Evolutionary conservation across 1,284 basidiomycete genomes (phyloP).

Genomic region (Inonotus obliquus): DNA sequence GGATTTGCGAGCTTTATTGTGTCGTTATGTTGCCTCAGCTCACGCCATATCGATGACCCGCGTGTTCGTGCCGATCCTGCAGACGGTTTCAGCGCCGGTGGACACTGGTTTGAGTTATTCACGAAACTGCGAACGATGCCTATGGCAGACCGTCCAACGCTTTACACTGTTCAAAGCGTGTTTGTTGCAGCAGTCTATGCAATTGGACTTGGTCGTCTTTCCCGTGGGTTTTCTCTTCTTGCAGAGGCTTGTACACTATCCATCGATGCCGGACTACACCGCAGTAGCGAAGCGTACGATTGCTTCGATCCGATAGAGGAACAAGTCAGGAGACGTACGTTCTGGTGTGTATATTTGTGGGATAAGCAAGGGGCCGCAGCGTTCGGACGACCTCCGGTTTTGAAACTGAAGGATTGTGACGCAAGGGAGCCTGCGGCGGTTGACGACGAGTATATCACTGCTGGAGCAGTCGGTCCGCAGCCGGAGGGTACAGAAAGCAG

Average conservation of each 20-base stretch:
- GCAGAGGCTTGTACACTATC: slow-evolving; percentile 81
- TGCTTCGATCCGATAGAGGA: slow-evolving; percentile 84
- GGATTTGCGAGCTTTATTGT: slow-evolving; percentile 90
- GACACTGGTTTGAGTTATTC: slow-evolving; percentile 86
- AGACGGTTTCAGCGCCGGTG: slow-evolving; percentile 82
- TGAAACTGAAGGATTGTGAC: slow-evolving; percentile 83
- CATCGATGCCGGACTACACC: slow-evolving; percentile 82
- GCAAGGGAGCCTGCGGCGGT: slow-evolving; percentile 76
- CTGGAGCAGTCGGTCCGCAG: slow-evolving; percentile 63
- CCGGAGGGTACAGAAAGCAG: slow-evolving; percentile 68
- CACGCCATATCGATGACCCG: slow-evolving; percentile 85
- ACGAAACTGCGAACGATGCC: slow-evolving; percentile 79
- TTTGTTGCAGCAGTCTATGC: slow-evolving; percentile 86
- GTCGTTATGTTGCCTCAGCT: slow-evolving; percentile 82
- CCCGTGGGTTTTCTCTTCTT: slow-evolving; percentile 78
- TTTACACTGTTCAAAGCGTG: slow-evolving; percentile 86
- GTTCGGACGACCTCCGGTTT: slow-evolving; percentile 82
- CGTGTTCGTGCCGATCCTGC: slow-evolving; percentile 76
- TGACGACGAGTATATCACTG: slow-evolving; percentile 85
- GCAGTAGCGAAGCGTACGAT: slow-evolving; percentile 84
- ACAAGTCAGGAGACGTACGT: slow-evolving; percentile 85
- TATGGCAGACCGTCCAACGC: slow-evolving; percentile 80
- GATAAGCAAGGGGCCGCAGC: slow-evolving; percentile 84
- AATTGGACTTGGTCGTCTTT: slow-evolving; percentile 82
- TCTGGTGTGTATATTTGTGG: slow-evolving; percentile 93